Conservation (phyloP, 1,139 yeast species). For the Hansenula lynferdii region DNA sequence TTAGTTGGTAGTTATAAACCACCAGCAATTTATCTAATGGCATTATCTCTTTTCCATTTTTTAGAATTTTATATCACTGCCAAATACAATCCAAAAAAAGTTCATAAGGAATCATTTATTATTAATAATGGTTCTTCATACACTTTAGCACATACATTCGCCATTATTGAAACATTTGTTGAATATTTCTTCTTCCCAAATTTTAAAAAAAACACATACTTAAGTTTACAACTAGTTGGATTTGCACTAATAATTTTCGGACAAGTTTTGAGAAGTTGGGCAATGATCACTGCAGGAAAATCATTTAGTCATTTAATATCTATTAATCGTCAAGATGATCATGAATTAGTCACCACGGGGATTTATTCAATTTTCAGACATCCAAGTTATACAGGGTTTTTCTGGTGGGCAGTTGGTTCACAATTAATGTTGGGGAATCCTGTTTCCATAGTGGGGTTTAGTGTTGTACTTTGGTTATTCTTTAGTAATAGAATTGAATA, state of each 20-base stretch:
- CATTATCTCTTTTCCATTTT: conserved; percentile 65
- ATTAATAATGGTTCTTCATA: conserved; percentile 67
- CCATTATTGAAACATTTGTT: conserved; percentile 42
- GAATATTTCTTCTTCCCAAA: conserved; percentile 35
- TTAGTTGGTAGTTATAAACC: conserved; percentile 30
- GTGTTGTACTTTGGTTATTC: conserved; percentile 54
- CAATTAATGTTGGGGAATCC: conserved; percentile 70
- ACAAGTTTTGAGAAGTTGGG: conserved; percentile 60
- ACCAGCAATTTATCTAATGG: conserved; percentile 44
- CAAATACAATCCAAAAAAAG: conserved; percentile 58
- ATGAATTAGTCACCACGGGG: conserved; percentile 67
- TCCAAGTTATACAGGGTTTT: conserved; percentile 90
- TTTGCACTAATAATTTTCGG: conserved; percentile 46
- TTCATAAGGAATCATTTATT: conserved; percentile 71
- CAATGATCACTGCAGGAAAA: conserved; percentile 84
- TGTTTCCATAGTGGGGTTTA: conserved; percentile 42
- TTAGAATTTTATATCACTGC: conserved; percentile 81
- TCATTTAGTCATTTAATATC: conserved; percentile 87
- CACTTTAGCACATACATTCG: conserved; percentile 54
- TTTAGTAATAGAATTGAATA: conserved; percentile 59
- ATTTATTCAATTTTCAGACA: conserved; percentile 67
- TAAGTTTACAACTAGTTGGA: conserved; percentile 35
- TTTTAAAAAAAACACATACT: conserved; percentile 18
- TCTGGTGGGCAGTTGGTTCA: conserved; percentile 90
- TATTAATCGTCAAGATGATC: conserved; percentile 44